These are phyloP conservation scores for Tolypocladium capitatum DNA, from an alignment of 2,329 filamentous ascomycete genomes.

Conservation along the genomic window DNA sequence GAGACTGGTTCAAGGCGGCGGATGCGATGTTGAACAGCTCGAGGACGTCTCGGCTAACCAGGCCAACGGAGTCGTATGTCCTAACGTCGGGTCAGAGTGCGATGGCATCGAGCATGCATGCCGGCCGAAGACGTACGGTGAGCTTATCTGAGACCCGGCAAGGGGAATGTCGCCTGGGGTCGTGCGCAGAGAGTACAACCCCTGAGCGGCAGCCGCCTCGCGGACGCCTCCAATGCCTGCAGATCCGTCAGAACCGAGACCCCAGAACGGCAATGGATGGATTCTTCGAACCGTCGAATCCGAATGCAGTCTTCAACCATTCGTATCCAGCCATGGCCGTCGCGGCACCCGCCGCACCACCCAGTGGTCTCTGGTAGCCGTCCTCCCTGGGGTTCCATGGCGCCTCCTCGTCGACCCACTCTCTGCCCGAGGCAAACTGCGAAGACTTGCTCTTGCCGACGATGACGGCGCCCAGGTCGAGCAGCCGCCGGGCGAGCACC, in stretches of 20 bases:
- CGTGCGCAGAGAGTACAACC: conserved; percentile 17
- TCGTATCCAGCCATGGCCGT: conserved; percentile 24
- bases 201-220: conserved; percentile 10
- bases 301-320: conserved; percentile 26
- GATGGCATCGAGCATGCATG: too few species aligned
- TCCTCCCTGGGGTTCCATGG: conserved; percentile 35
- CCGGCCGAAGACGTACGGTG: conserved; percentile 7
- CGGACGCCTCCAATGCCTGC: conserved; percentile 9
- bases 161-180: conserved; percentile 6
- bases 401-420: conserved; percentile 27
- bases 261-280: not conserved
- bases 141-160: conserved; percentile 5
- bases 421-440: conserved; percentile 29
- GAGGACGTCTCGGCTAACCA: conserved; percentile 13
- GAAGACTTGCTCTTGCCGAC: conserved; percentile 39
- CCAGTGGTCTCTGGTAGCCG: conserved; percentile 23
- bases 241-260: not conserved
- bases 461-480: conserved; percentile 45
- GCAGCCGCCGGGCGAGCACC: conserved; percentile 36
- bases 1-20: conserved; percentile 5
- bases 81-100: not conserved
- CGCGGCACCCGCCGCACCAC: conserved; percentile 25
- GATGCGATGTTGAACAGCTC: conserved; percentile 10
- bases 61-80: conserved; percentile 9
- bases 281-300: conserved; percentile 19